A percentile compares a stretch with the other conserved stretches of the same genome.
These are phyloP conservation scores for Aspergillus phoenicis DNA, from an alignment of 2,329 filamentous ascomycete species.

Conservation along the genomic window DNA sequence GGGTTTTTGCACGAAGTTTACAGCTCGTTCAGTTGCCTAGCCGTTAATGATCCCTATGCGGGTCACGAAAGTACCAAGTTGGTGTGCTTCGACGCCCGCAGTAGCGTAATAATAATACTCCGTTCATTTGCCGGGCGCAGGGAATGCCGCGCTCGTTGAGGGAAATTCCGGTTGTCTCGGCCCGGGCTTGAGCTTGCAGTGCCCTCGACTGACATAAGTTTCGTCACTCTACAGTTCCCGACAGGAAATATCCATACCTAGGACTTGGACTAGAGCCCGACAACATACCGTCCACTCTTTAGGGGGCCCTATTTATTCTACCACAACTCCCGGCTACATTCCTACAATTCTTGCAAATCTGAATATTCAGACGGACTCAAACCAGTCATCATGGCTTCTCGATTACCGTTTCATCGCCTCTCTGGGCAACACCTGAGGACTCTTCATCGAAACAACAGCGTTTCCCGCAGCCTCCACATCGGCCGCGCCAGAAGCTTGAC, in stretches of 20 bases:
- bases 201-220: slow-evolving; percentile 18
- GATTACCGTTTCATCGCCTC: slow-evolving; percentile 41
- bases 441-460: slow-evolving; percentile 31
- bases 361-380: background rate
- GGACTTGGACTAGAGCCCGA: background rate
- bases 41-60: background rate
- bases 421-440: slow-evolving; percentile 35
- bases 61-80: slow-evolving; percentile 24
- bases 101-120: slow-evolving; percentile 39
- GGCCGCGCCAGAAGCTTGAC: slow-evolving; percentile 31
- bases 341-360: background rate
- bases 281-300: background rate
- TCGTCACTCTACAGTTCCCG: slow-evolving; percentile 18
- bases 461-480: slow-evolving; percentile 26
- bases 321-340: background rate
- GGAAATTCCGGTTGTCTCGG: slow-evolving; percentile 35
- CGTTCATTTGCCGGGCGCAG: slow-evolving; percentile 30
- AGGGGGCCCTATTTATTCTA: background rate
- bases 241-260: background rate
- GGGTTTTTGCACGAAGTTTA: background rate
- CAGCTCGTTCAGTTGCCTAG: background rate
- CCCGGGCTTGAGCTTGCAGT: slow-evolving; percentile 25
- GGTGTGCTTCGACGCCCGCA: slow-evolving; percentile 25
- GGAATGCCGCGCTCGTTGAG: slow-evolving; percentile 21
- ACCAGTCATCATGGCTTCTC: slow-evolving; percentile 39